These are phyloP conservation scores for Zasmidium citrigriseum DNA, from an alignment of 2,329 filamentous ascomycete species.

Conservation along the genomic window DNA sequence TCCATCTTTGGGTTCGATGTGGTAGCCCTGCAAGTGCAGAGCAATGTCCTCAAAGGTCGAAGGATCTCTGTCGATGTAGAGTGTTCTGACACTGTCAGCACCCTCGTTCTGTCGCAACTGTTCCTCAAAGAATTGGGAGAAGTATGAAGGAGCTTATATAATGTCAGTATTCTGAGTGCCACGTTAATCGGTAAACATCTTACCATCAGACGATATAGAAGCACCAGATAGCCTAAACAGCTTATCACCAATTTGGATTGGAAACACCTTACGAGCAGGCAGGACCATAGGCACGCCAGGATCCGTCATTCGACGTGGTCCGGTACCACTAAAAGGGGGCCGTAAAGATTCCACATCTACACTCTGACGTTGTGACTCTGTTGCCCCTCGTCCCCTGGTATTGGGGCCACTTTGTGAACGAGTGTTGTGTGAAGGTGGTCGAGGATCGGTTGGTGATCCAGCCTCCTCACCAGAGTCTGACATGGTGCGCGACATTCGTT, in stretches of 20 bases:
- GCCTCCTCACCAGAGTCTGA: constrained; percentile 18
- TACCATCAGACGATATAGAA: constrained; percentile 71
- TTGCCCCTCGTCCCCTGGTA: constrained; percentile 8
- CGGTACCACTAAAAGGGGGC: constrained; percentile 8
- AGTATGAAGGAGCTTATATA: constrained; percentile 84
- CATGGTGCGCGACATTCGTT: constrained; percentile 21
- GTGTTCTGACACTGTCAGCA: constrained; percentile 66
- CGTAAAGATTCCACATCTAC: constrained; percentile 4
- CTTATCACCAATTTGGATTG: constrained; percentile 69
- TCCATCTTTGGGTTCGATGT: constrained; percentile 77
- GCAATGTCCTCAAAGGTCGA: constrained; percentile 86
- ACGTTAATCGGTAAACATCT: constrained; percentile 32
- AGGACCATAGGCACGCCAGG: constrained; percentile 47
- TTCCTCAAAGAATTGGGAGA: constrained; percentile 88
- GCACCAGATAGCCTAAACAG: constrained; percentile 70
- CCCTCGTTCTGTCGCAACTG: constrained; percentile 69
- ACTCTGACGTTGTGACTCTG: constrained; percentile 9
- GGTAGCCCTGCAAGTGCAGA: constrained; percentile 88
- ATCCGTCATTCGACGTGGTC: constrained; percentile 18
- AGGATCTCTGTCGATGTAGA: constrained; percentile 95
- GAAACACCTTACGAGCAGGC: constrained; percentile 70
- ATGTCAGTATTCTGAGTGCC: constrained; percentile 45
- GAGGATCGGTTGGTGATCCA: constrained; percentile 10
- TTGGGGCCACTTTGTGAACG: constrained; percentile 12
- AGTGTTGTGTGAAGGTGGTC: constrained; percentile 4